Evolutionary conservation across 768 basidiomycete genomes (phyloP).

Genomic region (Coprinellus aureogranulatus): DNA sequence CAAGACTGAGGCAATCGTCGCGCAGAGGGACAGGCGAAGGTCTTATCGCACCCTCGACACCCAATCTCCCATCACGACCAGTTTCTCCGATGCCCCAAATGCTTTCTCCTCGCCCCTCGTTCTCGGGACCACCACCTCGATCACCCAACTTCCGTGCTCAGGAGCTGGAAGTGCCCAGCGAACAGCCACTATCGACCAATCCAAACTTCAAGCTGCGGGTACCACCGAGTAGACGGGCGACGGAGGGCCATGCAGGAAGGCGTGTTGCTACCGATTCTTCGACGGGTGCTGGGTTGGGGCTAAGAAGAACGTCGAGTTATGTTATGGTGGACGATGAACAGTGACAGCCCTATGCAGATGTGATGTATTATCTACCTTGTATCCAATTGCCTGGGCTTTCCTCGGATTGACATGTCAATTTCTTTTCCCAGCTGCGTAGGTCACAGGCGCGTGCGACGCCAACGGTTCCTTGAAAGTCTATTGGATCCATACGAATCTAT

Average conservation of each 20-base stretch:
- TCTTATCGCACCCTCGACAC: slow-evolving; percentile 65
- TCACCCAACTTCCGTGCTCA: slow-evolving; percentile 34
- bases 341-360: neutral
- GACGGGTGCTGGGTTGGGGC: slow-evolving; percentile 24
- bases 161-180: slow-evolving; percentile 32
- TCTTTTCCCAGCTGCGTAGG: too few relatives aligned
- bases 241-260: neutral
- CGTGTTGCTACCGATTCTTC: slow-evolving; percentile 18
- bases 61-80: slow-evolving; percentile 29
- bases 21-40: slow-evolving; percentile 60
- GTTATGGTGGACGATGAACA: slow-evolving; percentile 13
- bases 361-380: neutral
- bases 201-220: slow-evolving; percentile 38
- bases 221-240: slow-evolving; percentile 36
- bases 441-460: too few relatives aligned
- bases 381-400: neutral
- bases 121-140: slow-evolving; percentile 21
- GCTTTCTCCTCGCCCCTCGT: slow-evolving; percentile 34
- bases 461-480: too few relatives aligned
- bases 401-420: too few relatives aligned
- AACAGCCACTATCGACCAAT: slow-evolving; percentile 13
- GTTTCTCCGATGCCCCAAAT: slow-evolving; percentile 28
- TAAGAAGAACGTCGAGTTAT: slow-evolving; percentile 15
- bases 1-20: slow-evolving; percentile 34
- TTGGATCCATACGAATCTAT: too few relatives aligned